Conservation (phyloP, 768 basidiomycete species). For the Rubroboletus satanas region DNA sequence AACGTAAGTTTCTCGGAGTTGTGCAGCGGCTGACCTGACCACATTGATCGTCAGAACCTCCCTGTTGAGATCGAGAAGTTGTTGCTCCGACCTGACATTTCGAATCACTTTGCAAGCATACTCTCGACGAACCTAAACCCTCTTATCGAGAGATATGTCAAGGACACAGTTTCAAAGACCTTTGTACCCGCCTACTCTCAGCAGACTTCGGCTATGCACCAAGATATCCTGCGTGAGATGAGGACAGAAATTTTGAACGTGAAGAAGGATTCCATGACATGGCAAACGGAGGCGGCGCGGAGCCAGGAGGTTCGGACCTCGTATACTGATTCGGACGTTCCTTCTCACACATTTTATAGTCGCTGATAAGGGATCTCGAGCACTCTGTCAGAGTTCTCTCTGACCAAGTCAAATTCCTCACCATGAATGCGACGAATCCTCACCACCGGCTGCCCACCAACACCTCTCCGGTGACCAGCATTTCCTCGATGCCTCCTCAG, state of each 20-base stretch:
- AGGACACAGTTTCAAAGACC: constrained; percentile 68
- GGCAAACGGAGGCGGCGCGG: constrained; percentile 77
- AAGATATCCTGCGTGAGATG: constrained; percentile 73
- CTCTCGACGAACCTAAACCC: constrained; percentile 71
- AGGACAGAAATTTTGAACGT: constrained; percentile 70
- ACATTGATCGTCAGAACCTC: constrained; percentile 47
- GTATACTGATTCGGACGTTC: background rate
- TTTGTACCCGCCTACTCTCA: constrained; percentile 75
- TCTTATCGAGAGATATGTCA: constrained; percentile 75
- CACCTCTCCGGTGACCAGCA: constrained; percentile 32
- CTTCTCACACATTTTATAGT: constrained; percentile 37
- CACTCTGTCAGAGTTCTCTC: constrained; percentile 68
- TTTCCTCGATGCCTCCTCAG: constrained; percentile 36
- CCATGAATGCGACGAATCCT: constrained; percentile 45
- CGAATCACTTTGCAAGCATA: constrained; percentile 70
- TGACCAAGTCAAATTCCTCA: constrained; percentile 81
- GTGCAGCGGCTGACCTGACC: background rate
- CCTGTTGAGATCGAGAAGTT: constrained; percentile 79
- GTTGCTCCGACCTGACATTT: constrained; percentile 70
- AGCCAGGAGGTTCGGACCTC: constrained; percentile 64
- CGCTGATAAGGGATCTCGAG: constrained; percentile 76
- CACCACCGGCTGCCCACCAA: constrained; percentile 34
- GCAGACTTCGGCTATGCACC: constrained; percentile 72
- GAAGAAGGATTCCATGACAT: constrained; percentile 74
- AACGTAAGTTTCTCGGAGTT: constrained; percentile 43